Conservation (phyloP, 1,284 basidiomycete species). For the Tilletia caries region DNA sequence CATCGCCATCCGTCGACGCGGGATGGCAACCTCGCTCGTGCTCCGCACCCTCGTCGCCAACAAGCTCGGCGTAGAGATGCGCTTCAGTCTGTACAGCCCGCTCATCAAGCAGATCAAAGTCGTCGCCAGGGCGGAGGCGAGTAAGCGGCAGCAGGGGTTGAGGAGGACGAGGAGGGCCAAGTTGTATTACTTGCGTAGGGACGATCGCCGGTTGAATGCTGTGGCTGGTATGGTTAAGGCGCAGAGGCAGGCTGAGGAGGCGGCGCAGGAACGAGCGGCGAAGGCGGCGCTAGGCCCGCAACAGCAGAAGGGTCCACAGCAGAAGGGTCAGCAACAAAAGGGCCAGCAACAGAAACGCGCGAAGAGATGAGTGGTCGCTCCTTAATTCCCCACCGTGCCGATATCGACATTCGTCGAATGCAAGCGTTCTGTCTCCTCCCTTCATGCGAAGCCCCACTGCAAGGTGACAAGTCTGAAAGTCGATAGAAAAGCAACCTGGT, state of each 20-base stretch:
- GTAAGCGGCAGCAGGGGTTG: conserved; percentile 33
- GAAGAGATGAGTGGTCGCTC: conserved; percentile 6
- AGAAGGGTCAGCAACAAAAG: conserved; percentile 14
- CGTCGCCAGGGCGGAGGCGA: conserved; percentile 42
- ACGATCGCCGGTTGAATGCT: conserved; percentile 34
- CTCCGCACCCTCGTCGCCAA: conserved; percentile 44
- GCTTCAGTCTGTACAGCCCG: conserved; percentile 49
- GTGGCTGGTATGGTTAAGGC: conserved; percentile 9
- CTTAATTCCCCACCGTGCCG: not conserved
- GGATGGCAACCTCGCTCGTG: conserved; percentile 47
- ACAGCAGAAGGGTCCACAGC: no score
- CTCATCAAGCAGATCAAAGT: conserved; percentile 49
- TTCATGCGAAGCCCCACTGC: no score
- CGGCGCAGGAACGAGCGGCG: not conserved
- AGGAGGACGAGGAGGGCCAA: conserved; percentile 46
- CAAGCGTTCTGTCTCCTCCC: no score
- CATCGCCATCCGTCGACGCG: conserved; percentile 45
- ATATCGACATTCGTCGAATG: not conserved
- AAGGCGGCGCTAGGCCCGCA: not conserved
- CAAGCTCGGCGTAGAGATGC: conserved; percentile 52
- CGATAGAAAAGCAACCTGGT: not conserved
- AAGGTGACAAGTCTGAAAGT: not conserved
- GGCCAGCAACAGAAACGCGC: not conserved
- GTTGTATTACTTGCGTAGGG: conserved; percentile 49
- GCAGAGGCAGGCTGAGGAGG: conserved; percentile 10